phyloP scores from a whole-genome alignment of 2,329 filamentous ascomycete species.

The Chaetothyriales sp. region DNA sequence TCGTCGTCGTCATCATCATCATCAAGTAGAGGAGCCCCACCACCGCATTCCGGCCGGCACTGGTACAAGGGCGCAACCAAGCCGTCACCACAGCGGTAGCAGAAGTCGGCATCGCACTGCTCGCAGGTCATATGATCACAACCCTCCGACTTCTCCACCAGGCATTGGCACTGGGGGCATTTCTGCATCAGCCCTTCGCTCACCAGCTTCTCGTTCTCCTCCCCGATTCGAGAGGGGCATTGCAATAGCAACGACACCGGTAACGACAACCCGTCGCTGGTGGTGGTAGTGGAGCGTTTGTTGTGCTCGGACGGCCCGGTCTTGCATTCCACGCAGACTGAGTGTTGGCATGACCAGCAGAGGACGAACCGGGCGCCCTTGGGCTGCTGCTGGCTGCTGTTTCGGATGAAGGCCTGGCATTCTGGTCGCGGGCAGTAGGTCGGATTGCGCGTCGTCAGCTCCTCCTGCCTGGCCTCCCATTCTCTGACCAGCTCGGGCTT shows the following conservation, averaged over 20 bases:
- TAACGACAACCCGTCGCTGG: no score
- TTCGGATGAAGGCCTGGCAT: background rate
- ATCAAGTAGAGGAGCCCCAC: no score
- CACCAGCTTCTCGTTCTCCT: background rate
- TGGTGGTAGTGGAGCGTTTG: no score
- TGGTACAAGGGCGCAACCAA: background rate
- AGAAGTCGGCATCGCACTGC: background rate
- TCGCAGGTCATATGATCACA: background rate
- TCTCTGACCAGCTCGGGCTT: background rate
- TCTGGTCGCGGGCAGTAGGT: background rate
- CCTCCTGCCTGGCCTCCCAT: background rate
- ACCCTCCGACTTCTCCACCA: background rate
- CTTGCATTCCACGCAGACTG: background rate
- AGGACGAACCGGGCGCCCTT: background rate
- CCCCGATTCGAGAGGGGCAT: background rate
- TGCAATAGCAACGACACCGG: no score
- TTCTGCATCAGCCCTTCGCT: background rate
- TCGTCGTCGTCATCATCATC: background rate
- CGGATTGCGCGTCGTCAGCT: background rate
- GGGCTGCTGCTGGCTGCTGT: no score
- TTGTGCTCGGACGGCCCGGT: background rate
- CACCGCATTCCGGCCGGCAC: background rate
- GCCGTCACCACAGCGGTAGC: background rate
- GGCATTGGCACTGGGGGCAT: background rate
- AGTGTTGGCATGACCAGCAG: background rate